Percentiles rank a stretch among this genome's conserved stretches.
phyloP scores from a whole-genome alignment of 2,329 filamentous ascomycete genomes.

The Apiospora marii region DNA sequence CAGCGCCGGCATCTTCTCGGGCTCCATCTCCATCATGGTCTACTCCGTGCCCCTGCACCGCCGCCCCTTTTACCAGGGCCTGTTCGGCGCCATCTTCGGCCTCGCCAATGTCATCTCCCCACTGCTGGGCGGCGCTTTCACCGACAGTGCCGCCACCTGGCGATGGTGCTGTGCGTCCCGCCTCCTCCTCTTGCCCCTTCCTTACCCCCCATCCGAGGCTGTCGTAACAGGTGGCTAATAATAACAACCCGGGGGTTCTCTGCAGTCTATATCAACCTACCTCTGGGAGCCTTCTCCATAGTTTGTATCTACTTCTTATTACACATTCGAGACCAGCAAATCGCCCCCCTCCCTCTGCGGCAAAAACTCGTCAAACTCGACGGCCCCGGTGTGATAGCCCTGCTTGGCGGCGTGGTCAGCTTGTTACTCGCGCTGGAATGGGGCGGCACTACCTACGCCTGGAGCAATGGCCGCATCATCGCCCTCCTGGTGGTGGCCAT shows the following conservation, averaged over 20 bases:
- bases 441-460: constrained; percentile 48
- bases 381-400: too few species aligned
- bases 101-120: constrained; percentile 31
- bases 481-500: constrained; percentile 50
- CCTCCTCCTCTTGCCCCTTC: too few species aligned
- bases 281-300: too few species aligned
- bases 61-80: constrained; percentile 28
- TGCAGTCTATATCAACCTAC: constrained; percentile 31
- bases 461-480: constrained; percentile 52
- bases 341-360: too few species aligned
- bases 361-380: too few species aligned
- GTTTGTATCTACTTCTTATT: too few species aligned
- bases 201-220: too few species aligned
- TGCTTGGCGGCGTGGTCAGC: constrained; percentile 34
- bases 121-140: constrained; percentile 28
- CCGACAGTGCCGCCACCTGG: too few species aligned
- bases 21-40: constrained; percentile 33
- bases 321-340: constrained; percentile 16
- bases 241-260: too few species aligned
- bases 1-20: constrained; percentile 48
- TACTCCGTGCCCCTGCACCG: constrained; percentile 31
- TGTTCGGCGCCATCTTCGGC: constrained; percentile 28
- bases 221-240: too few species aligned
- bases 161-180: too few species aligned
- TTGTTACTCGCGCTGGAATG: constrained; percentile 44